Percentiles rank a stretch among this genome's conserved stretches.
Conservation (phyloP, 2,329 filamentous ascomycete genomes). For the Aspergillus aculeatinus region DNA sequence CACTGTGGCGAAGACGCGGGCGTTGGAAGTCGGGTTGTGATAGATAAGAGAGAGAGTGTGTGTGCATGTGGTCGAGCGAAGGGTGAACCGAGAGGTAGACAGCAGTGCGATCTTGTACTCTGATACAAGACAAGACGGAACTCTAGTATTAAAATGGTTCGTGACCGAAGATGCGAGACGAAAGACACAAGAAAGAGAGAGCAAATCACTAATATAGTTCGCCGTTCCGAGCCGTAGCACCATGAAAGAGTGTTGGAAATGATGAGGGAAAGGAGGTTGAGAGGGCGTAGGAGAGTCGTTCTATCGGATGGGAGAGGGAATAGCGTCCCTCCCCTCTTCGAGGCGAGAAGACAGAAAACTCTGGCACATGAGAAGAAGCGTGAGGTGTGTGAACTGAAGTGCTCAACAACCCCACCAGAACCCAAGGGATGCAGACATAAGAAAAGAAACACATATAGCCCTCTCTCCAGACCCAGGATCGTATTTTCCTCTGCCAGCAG, state of each 20-base stretch:
- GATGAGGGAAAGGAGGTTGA: slow-evolving; percentile 18
- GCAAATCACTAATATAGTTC: slow-evolving; percentile 29
- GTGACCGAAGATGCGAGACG: slow-evolving; percentile 22
- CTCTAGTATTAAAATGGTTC: slow-evolving; percentile 30
- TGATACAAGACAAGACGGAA: slow-evolving; percentile 22
- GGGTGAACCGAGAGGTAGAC: slow-evolving; percentile 8
- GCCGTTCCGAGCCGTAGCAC: slow-evolving; percentile 41
- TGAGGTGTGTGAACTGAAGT: slow-evolving; percentile 6
- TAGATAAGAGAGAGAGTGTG: neutral
- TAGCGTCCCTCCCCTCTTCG: slow-evolving; percentile 13
- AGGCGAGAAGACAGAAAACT: slow-evolving; percentile 11
- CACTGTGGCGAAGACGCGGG: slow-evolving; percentile 3
- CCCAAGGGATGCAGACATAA: slow-evolving; percentile 13
- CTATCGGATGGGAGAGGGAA: slow-evolving; percentile 8
- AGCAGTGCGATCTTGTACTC: slow-evolving; percentile 21
- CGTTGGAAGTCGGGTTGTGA: neutral
- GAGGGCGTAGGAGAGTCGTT: slow-evolving; percentile 27
- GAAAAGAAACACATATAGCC: slow-evolving; percentile 19
- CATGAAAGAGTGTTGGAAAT: slow-evolving; percentile 34
- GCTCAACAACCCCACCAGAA: slow-evolving; percentile 8
- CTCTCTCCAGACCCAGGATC: slow-evolving; percentile 14
- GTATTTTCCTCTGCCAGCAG: slow-evolving; percentile 19
- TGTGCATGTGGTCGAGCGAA: neutral
- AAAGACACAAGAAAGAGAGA: slow-evolving; percentile 16
- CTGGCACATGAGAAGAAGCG: slow-evolving; percentile 12